Evolutionary conservation across 1,284 basidiomycete genomes (phyloP), one percentile per base, ranked within the genome.

Genomic region (Pseudozyma tsukubaensis): DNA sequence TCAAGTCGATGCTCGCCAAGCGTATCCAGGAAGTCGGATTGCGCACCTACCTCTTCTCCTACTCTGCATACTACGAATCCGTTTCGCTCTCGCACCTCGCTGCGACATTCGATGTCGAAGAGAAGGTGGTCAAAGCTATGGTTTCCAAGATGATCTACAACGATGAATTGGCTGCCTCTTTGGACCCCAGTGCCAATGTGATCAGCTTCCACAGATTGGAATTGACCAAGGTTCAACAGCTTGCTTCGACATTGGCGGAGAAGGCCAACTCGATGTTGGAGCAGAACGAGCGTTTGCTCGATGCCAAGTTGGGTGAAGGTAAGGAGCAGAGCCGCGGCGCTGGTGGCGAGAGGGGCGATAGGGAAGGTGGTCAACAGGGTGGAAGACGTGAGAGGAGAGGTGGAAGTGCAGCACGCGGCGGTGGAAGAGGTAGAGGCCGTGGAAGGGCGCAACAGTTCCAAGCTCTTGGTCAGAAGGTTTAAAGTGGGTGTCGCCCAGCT

Each of bases 71-170:
- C 86, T 99, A 99, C 87, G 91, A 89, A 81, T 92, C 94, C 11
- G 89, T 98, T 42, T 96, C 95, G 9, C 89, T 99, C 43, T 89
- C 90, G 8, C 89, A 95, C 63, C 90, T 99, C 50, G 91, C 94
- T 7, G 89, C 89, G 62, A 97, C 93, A 3, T 98, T 99, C 87
- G 91, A 91, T 34, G 88, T 99, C 14, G 88, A 93, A 8, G 86
- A 91, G 60, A 89, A 91, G 53, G 87, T 90, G 13, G 94, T 97
- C 9, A 94, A 92, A 6, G 95, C 94, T 24, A 91, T 97, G 79
- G 92, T 98, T 50, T 95, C 93, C 49, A 94, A 94, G 86, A 98
- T 99, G 97, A 97, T 99, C 82, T 98, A 95, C 94, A 94, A 90
- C 80, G 97, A 98, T 84, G 95, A 98, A 85, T 88, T 99, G 14